phyloP scores from a whole-genome alignment of 164 flowering plant genomes.

The Kingdonia uniflora region DNA sequence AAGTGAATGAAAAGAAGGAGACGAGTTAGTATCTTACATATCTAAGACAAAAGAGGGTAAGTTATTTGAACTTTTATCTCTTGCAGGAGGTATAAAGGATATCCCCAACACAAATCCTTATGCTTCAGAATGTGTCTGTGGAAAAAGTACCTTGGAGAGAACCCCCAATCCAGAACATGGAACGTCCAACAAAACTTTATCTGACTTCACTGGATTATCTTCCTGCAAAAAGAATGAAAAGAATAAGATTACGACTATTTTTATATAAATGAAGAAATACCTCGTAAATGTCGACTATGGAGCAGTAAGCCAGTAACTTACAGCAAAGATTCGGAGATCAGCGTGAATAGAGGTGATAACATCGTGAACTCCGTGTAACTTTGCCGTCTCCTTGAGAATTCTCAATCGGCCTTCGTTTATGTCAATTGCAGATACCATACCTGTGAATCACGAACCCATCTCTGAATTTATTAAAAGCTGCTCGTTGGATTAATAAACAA shows the following conservation, averaged over 20 bases:
- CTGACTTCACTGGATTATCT: slow-evolving; percentile 29
- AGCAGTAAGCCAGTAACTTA: slow-evolving; percentile 16
- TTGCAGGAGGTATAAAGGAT: not conserved
- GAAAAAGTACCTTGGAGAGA: slow-evolving; percentile 66
- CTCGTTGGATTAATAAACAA: too few relatives aligned
- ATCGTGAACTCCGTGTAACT: slow-evolving; percentile 43
- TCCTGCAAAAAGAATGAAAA: slow-evolving; percentile 24
- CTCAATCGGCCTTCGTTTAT: slow-evolving; percentile 73
- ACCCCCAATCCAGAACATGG: slow-evolving; percentile 96
- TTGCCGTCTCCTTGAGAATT: slow-evolving; percentile 75
- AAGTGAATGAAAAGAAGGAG: too few relatives aligned
- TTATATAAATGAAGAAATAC: not conserved
- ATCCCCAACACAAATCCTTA: not conserved
- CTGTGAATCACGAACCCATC: too few relatives aligned
- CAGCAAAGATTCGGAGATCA: slow-evolving; percentile 61
- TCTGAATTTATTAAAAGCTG: too few relatives aligned
- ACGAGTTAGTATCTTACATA: too few relatives aligned
- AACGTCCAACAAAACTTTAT: slow-evolving; percentile 84
- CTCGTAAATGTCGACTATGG: not conserved
- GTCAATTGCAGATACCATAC: slow-evolving; percentile 70
- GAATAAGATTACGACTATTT: not conserved
- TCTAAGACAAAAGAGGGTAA: slow-evolving; percentile 1
- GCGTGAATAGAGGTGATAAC: slow-evolving; percentile 52
- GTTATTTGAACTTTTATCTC: not conserved
- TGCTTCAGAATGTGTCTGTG: not conserved